A percentile compares a stretch with the other conserved stretches of the same genome.
Conservation (phyloP, 768 basidiomycete species). For the Termitomyces sp. region DNA sequence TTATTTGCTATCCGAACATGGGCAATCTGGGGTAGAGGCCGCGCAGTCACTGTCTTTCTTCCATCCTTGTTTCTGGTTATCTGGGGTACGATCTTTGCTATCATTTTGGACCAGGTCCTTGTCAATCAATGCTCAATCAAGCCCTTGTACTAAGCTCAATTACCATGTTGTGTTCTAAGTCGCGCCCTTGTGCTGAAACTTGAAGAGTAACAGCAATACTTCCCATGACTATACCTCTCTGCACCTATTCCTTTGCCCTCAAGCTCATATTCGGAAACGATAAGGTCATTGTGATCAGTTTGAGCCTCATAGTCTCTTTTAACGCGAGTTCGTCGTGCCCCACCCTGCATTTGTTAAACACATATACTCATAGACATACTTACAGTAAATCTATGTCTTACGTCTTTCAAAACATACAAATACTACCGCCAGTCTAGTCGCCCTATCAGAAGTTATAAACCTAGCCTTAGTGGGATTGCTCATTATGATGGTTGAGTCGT, state of each 20-base stretch:
- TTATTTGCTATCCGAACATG: slow-evolving; percentile 6
- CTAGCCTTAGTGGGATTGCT: neutral
- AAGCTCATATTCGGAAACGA: too few species aligned
- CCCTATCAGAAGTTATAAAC: neutral
- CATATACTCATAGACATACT: too few species aligned
- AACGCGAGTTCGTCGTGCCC: too few species aligned
- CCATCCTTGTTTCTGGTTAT: neutral
- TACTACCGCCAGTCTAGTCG: neutral
- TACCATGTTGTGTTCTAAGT: neutral
- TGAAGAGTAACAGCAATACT: too few species aligned
- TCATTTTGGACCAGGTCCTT: neutral
- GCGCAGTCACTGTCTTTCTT: neutral
- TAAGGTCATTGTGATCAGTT: too few species aligned
- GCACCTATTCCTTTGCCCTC: too few species aligned
- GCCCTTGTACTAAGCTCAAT: neutral
- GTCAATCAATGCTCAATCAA: neutral
- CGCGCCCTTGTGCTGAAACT: too few species aligned
- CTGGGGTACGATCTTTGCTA: neutral
- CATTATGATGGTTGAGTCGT: neutral
- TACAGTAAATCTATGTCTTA: neutral
- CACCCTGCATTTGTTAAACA: too few species aligned
- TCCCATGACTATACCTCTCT: too few species aligned
- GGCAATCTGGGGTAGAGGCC: slow-evolving; percentile 3
- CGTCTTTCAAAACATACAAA: neutral
- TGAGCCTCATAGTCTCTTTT: too few species aligned